These are phyloP conservation scores for Candida schatavii DNA, from an alignment of 805 yeast genomes.

Conservation along the genomic window DNA sequence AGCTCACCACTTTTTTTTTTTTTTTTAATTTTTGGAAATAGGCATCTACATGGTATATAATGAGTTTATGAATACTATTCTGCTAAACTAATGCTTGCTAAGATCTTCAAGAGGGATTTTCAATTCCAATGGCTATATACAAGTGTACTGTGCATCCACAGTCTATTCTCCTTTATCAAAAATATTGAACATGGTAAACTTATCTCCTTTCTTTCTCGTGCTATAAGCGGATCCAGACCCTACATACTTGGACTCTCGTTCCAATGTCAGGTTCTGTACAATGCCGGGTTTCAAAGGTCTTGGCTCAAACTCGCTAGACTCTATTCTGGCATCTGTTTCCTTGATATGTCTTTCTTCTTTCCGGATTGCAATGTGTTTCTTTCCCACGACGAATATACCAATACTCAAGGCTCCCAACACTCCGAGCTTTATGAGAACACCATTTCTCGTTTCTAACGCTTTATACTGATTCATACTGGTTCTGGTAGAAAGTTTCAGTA, in stretches of 20 bases:
- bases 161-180: slow-evolving; percentile 13
- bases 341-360: slow-evolving; percentile 33
- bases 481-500: too few species aligned
- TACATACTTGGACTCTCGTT: slow-evolving; percentile 61
- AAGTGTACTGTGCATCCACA: not conserved
- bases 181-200: slow-evolving; percentile 30
- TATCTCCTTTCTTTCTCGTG: slow-evolving; percentile 58
- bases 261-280: slow-evolving; percentile 36
- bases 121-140: not conserved
- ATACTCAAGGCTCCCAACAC: slow-evolving; percentile 30
- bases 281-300: slow-evolving; percentile 52
- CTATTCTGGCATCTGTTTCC: slow-evolving; percentile 37
- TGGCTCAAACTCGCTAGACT: slow-evolving; percentile 29
- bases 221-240: slow-evolving; percentile 64
- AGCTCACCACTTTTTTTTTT: too few species aligned
- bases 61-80: too few species aligned
- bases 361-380: slow-evolving; percentile 30
- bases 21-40: too few species aligned
- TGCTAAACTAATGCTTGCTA: too few species aligned
- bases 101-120: too few species aligned
- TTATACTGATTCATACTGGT: not conserved
- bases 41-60: too few species aligned
- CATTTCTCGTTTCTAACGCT: slow-evolving; percentile 34
- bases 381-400: slow-evolving; percentile 31
- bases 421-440: slow-evolving; percentile 33